phyloP scores from a whole-genome alignment of 2,329 filamentous ascomycete species.

The Whalleya microplaca region DNA sequence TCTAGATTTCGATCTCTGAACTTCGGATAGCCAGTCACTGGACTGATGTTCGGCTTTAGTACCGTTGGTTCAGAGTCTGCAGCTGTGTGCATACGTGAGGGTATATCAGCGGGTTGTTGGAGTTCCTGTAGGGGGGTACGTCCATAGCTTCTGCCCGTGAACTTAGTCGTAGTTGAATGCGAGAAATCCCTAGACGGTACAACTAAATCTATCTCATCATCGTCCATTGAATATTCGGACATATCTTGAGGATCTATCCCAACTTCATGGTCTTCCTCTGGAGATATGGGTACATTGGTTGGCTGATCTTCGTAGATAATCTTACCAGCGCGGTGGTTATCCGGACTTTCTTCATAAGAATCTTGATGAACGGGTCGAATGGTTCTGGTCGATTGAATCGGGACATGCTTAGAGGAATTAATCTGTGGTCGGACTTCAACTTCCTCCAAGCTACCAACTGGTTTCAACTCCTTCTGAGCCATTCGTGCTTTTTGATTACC shows the following conservation, averaged over 20 bases:
- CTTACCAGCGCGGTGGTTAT: background rate
- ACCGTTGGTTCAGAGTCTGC: conserved; percentile 1
- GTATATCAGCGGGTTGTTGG: background rate
- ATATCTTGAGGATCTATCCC: background rate
- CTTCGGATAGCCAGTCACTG: background rate
- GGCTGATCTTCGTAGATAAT: background rate
- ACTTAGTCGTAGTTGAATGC: background rate
- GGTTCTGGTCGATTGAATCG: background rate
- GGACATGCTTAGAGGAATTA: background rate
- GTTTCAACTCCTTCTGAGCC: background rate
- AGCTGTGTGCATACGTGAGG: background rate
- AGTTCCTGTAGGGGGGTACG: background rate
- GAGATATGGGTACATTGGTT: background rate
- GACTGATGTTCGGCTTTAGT: background rate
- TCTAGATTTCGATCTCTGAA: background rate
- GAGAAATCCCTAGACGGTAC: background rate
- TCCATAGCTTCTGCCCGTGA: background rate
- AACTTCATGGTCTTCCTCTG: background rate
- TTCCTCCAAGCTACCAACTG: background rate
- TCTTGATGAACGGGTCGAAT: background rate
- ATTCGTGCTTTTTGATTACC: background rate
- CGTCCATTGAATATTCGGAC: background rate
- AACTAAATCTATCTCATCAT: conserved; percentile 8
- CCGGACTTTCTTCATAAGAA: background rate
- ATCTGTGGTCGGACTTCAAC: background rate